phyloP scores from a whole-genome alignment of 2,329 filamentous ascomycete genomes.

The Penicillium sp. region DNA sequence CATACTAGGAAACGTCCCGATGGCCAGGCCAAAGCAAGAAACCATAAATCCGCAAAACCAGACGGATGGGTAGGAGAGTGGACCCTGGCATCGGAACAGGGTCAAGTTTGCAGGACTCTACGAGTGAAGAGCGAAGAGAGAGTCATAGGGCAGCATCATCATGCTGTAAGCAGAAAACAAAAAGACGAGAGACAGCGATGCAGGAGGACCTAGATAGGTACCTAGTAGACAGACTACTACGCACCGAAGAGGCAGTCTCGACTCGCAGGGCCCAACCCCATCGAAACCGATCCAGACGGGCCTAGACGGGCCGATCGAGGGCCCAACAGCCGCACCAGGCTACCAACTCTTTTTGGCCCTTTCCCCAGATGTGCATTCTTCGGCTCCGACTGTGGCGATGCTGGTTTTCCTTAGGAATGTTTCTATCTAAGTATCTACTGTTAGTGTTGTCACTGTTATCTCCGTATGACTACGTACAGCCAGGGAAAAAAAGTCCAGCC shows the following conservation, averaged over 20 bases:
- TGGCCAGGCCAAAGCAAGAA: not conserved
- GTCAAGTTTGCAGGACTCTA: not conserved
- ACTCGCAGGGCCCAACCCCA: not conserved
- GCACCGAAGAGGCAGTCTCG: not conserved
- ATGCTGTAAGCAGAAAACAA: not conserved
- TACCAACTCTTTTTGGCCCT: not conserved
- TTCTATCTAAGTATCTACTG: too few relatives aligned
- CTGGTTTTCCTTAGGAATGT: not conserved
- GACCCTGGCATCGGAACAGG: not conserved
- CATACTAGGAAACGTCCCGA: not conserved
- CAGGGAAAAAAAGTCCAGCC: not conserved
- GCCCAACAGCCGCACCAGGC: not conserved
- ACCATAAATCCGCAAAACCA: conserved; percentile 1
- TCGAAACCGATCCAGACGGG: conserved; percentile 6
- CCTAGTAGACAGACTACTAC: not conserved
- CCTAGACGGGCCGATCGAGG: conserved; percentile 15
- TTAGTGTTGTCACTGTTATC: too few relatives aligned
- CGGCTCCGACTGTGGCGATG: conserved; percentile 13
- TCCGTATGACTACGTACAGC: not conserved
- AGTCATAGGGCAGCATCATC: not conserved
- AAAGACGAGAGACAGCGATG: not conserved
- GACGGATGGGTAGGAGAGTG: not conserved
- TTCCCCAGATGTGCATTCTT: conserved; percentile 14
- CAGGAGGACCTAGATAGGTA: not conserved
- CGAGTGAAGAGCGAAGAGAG: not conserved